phyloP scores from a whole-genome alignment of 2,329 filamentous ascomycete species.

The Penicillium vulpinum region DNA sequence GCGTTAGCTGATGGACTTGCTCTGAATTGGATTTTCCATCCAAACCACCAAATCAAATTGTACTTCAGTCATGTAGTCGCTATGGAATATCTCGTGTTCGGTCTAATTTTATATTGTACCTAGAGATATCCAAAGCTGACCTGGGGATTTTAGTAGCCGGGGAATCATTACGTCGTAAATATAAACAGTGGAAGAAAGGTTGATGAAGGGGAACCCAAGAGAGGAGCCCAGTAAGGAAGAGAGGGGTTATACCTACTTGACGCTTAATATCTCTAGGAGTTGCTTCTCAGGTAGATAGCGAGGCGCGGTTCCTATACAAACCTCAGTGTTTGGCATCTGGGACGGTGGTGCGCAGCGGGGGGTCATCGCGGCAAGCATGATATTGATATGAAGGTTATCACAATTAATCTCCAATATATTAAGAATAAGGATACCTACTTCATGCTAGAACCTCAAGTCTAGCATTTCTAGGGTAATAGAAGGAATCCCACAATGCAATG shows the following conservation, averaged over 20 bases:
- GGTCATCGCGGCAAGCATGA: background rate
- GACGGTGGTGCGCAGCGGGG: background rate
- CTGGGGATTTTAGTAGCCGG: too few relatives aligned
- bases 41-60: too few relatives aligned
- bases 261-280: too few relatives aligned
- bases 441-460: background rate
- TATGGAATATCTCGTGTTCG: too few relatives aligned
- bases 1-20: too few relatives aligned
- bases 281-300: too few relatives aligned
- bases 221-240: background rate
- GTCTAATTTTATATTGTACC: too few relatives aligned
- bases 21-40: too few relatives aligned
- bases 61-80: too few relatives aligned
- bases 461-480: background rate
- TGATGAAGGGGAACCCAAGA: background rate
- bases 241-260: background rate
- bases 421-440: background rate
- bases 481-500: conserved; percentile 1
- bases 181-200: too few relatives aligned
- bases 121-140: too few relatives aligned
- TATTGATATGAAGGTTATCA: background rate
- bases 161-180: too few relatives aligned
- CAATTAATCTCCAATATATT: background rate
- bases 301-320: background rate
- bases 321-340: background rate